Conservation (phyloP, 768 basidiomycete genomes). For the Boletus sp. region DNA sequence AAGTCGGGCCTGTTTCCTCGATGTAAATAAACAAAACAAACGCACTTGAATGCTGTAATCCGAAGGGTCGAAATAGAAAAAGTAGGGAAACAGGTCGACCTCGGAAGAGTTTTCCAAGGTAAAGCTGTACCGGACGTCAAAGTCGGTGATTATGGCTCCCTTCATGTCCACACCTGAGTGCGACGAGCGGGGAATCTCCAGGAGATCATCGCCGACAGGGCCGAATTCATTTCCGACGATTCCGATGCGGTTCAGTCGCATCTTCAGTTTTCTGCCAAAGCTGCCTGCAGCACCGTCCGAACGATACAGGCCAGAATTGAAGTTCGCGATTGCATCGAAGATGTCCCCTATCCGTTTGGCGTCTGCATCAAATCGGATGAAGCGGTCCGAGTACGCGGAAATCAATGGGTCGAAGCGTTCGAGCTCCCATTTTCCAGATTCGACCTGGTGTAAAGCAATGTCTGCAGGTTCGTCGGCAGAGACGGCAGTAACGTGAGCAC, state of each 20-base stretch:
- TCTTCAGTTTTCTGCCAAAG: slow-evolving; percentile 12
- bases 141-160: slow-evolving; percentile 12
- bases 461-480: slow-evolving; percentile 10
- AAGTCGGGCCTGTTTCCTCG: not conserved
- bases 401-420: slow-evolving; percentile 18
- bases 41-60: slow-evolving; percentile 19
- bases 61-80: slow-evolving; percentile 25
- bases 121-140: slow-evolving; percentile 12
- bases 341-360: not conserved
- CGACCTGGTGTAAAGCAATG: not conserved
- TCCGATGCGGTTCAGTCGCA: slow-evolving; percentile 11
- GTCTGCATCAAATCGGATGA: slow-evolving; percentile 4
- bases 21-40: not conserved
- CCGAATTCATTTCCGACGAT: not conserved
- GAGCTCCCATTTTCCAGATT: slow-evolving; percentile 8
- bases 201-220: slow-evolving; percentile 12
- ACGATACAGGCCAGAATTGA: slow-evolving; percentile 22
- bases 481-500: slow-evolving; percentile 8
- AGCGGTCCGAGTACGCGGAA: not conserved
- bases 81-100: slow-evolving; percentile 20
- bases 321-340: slow-evolving; percentile 17
- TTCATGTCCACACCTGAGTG: slow-evolving; percentile 2
- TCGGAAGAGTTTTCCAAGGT: slow-evolving; percentile 19
- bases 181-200: slow-evolving; percentile 4
- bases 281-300: slow-evolving; percentile 2